phyloP scores from a whole-genome alignment of 495 filamentous ascomycete genomes.

The Penicillium subrubescens region DNA sequence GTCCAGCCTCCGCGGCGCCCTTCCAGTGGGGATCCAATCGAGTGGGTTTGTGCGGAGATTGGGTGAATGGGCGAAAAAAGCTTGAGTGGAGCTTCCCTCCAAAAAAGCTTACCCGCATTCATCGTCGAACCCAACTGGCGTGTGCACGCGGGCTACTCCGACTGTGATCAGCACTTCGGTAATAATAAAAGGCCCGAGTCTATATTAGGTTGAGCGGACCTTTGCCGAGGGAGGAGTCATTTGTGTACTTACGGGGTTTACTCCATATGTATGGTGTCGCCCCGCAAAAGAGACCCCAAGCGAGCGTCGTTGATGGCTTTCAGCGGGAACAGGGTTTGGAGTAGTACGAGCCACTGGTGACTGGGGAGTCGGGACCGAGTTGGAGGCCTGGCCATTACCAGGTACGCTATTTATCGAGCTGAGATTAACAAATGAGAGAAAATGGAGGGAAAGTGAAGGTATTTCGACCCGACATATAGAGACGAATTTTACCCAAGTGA shows the following conservation, averaged over 20 bases:
- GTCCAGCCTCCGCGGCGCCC: not conserved
- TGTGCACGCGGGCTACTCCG: not conserved
- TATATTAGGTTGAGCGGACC: not conserved
- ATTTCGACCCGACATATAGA: too few species aligned
- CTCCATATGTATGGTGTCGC: not conserved
- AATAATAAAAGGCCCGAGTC: not conserved
- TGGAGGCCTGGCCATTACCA: not conserved
- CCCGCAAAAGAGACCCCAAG: not conserved
- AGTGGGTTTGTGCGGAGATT: conserved; percentile 11
- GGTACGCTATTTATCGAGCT: not conserved
- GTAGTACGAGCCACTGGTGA: too few species aligned
- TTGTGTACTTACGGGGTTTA: not conserved
- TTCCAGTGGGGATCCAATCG: conserved; percentile 10
- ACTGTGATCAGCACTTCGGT: not conserved
- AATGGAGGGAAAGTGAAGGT: not conserved
- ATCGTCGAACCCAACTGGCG: not conserved
- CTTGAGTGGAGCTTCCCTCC: conserved; percentile 15
- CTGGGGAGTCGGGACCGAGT: not conserved
- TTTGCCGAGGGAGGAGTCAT: not conserved
- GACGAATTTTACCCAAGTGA: not conserved
- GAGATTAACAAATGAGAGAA: not conserved
- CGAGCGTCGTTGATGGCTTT: not conserved
- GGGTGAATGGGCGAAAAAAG: conserved; percentile 1
- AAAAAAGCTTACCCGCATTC: conserved; percentile 12
- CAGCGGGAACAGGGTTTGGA: not conserved